Percentiles rank a stretch among this genome's conserved stretches.
These are phyloP conservation scores for Aristolochia fimbriata DNA, from an alignment of 164 flowering plant species.

Conservation along the genomic window DNA sequence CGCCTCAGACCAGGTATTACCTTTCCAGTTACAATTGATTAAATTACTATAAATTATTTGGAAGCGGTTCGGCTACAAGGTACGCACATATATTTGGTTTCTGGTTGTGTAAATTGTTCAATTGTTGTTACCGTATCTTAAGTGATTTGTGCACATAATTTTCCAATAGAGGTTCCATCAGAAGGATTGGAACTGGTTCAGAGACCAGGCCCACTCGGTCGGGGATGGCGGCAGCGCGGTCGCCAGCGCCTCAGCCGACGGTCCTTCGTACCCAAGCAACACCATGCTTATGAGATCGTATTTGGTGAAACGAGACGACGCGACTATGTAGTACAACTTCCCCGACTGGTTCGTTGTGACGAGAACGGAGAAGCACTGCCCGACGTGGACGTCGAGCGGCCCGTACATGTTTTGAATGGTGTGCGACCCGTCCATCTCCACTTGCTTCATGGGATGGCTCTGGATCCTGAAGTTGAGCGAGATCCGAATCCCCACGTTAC, in stretches of 20 bases:
- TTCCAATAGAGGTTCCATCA: too few species aligned
- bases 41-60: too few species aligned
- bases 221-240: conserved; percentile 7
- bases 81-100: too few species aligned
- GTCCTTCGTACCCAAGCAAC: conserved; percentile 39
- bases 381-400: conserved; percentile 60
- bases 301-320: conserved; percentile 47
- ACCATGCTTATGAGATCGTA: conserved; percentile 39
- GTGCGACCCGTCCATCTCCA: conserved; percentile 65
- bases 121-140: too few species aligned
- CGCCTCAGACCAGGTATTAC: too few species aligned
- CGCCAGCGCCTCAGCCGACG: conserved; percentile 31
- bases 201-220: conserved; percentile 1
- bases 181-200: conserved; percentile 28
- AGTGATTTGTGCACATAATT: too few species aligned
- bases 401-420: conserved; percentile 44
- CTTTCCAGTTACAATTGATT: too few species aligned
- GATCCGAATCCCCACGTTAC: conserved; percentile 36
- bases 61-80: too few species aligned
- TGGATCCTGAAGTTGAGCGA: conserved; percentile 59
- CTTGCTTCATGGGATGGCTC: conserved; percentile 50
- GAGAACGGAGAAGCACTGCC: conserved; percentile 59
- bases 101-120: too few species aligned
- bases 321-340: conserved; percentile 44
- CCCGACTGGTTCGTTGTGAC: conserved; percentile 51